Base-by-base conservation (phyloP, 2,329 filamentous ascomycete species). In the Colletotrichum camelliae region DNA sequence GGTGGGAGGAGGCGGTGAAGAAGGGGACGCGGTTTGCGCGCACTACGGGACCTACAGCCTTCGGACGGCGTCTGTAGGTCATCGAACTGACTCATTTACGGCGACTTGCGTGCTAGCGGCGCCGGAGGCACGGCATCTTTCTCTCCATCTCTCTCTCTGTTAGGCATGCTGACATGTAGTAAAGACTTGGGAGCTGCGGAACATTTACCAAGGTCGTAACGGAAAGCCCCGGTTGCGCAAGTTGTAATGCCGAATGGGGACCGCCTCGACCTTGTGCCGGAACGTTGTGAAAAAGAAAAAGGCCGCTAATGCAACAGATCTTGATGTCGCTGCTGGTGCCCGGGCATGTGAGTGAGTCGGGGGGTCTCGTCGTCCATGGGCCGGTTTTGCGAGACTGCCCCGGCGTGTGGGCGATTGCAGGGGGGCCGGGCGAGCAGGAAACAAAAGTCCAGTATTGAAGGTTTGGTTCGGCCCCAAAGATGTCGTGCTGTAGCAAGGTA, bases 41-140 rank as follows among this genome's bases (percentile, higher is more conserved):
- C 43, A 52, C 43, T 52, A 60, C 67, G 39, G 39, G 55, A 58
- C 21, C 31, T 37, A 61, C 58, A 58, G 43, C 21, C 43, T n/a
- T 31, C 66, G 48, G 66, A 31, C 66, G 48, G 66, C 66, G 66
- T 27, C 68, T 65, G 65, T 66, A 29, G 52, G 58, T 33, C 65
- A 39, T 69, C 21, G 35, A 67, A 75, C 71, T 76, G 74, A 76
- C 74, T 76, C 71, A 67, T 75, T 52, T 70, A 31, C 52, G 60
- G 39, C 74, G 58, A 73, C 58, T 68, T 52, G 61, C 35, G 33
- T 58, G 62, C 43, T 74, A 74, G 70, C 64, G 70, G 70, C 70
- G 58, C 43, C 43, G 43, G 43, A 21, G 43, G 43, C 48, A 52
- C 60, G 73, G 24, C 69, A 57, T 73, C 58, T 64, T 21, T 35